These are phyloP conservation scores for Aspergillus bridgeri DNA, from an alignment of 495 filamentous ascomycete species.

Conservation along the genomic window DNA sequence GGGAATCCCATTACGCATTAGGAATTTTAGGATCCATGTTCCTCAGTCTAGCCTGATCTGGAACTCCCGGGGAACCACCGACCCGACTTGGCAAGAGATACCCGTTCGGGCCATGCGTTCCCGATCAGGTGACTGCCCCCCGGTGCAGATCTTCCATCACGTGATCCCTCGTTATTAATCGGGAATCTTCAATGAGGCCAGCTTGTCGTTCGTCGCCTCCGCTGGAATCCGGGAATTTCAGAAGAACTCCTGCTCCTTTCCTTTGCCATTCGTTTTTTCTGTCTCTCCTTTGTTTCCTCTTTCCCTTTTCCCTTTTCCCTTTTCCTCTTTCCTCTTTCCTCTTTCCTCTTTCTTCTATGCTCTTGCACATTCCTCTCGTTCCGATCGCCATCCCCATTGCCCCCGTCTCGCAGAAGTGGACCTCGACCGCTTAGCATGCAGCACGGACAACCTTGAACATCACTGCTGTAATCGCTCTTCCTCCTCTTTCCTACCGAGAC, in stretches of 20 bases:
- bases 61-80: too few species aligned
- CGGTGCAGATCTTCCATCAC: too few species aligned
- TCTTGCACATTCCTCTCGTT: slow-evolving; percentile 7
- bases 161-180: too few species aligned
- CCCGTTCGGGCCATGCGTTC: too few species aligned
- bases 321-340: neutral
- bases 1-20: too few species aligned
- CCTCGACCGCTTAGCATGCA: slow-evolving; percentile 19
- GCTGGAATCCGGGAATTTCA: neutral
- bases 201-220: neutral
- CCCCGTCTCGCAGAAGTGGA: slow-evolving; percentile 16
- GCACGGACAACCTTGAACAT: slow-evolving; percentile 7
- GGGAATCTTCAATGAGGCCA: too few species aligned
- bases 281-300: slow-evolving; percentile 5
- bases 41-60: too few species aligned
- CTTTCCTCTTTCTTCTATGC: slow-evolving; percentile 10
- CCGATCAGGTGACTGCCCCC: too few species aligned
- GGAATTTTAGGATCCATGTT: too few species aligned
- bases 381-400: slow-evolving; percentile 7
- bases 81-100: too few species aligned
- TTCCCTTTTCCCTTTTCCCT: too few species aligned
- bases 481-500: neutral
- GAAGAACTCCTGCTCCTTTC: neutral
- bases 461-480: slow-evolving; percentile 6
- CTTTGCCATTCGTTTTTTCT: neutral